phyloP scores from a whole-genome alignment of 2,329 filamentous ascomycete species.

The Akanthomyces uredinophilus region DNA sequence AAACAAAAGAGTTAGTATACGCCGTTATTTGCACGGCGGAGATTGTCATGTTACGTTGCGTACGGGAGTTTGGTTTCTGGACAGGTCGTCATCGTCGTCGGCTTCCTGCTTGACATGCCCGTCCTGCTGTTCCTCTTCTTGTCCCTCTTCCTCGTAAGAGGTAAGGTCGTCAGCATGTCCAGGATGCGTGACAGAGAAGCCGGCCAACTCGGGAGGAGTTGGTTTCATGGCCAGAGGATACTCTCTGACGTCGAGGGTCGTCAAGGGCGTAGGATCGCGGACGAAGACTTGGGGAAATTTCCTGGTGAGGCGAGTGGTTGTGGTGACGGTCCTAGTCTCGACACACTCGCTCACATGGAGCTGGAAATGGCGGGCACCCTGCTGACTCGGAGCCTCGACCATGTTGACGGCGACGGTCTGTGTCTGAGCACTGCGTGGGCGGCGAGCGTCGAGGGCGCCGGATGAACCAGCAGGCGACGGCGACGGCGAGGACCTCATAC shows the following conservation, averaged over 20 bases:
- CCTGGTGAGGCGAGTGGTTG: slow-evolving; percentile 82
- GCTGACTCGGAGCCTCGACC: slow-evolving; percentile 34
- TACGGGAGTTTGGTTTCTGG: not conserved
- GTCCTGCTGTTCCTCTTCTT: slow-evolving; percentile 24
- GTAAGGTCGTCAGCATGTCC: not conserved
- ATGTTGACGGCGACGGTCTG: slow-evolving; percentile 45
- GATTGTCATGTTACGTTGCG: not conserved
- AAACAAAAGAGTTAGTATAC: not conserved
- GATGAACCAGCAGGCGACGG: slow-evolving; percentile 20
- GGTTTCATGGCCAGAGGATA: slow-evolving; percentile 82
- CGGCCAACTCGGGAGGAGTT: slow-evolving; percentile 72
- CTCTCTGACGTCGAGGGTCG: slow-evolving; percentile 75
- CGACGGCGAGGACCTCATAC: slow-evolving; percentile 35
- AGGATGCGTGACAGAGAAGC: slow-evolving; percentile 52
- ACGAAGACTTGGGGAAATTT: slow-evolving; percentile 82
- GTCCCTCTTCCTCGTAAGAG: slow-evolving; percentile 8
- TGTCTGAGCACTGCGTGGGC: slow-evolving; percentile 29
- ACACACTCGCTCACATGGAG: slow-evolving; percentile 60
- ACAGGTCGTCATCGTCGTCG: slow-evolving; percentile 6
- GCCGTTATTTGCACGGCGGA: not conserved
- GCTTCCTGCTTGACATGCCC: slow-evolving; percentile 19
- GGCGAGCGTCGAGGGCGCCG: slow-evolving; percentile 35
- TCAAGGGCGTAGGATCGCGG: slow-evolving; percentile 63
- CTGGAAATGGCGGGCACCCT: slow-evolving; percentile 38
- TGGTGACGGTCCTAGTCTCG: slow-evolving; percentile 72